Evolutionary conservation across 116 monocot genomes (phyloP).

Genomic region (Papilionanthe hybrid): DNA sequence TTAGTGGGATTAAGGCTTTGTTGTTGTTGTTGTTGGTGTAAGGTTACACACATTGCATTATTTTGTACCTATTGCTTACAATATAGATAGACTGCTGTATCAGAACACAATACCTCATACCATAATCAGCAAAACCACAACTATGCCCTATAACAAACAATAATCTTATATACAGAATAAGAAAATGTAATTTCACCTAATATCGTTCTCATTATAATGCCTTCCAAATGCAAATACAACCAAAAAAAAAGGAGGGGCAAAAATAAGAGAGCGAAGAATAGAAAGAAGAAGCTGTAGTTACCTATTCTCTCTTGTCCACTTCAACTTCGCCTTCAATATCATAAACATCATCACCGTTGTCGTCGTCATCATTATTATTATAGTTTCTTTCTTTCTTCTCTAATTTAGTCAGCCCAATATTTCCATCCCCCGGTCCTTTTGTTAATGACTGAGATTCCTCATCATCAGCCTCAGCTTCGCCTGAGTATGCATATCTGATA

Average conservation of each 20-base stretch:
- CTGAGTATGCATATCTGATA: slow-evolving; percentile 83
- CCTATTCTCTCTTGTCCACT: slow-evolving; percentile 76
- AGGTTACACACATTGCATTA: too few relatives aligned
- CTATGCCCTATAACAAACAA: too few relatives aligned
- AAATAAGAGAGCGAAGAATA: not conserved
- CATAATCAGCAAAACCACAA: too few relatives aligned
- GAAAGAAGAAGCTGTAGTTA: not conserved
- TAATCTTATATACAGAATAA: too few relatives aligned
- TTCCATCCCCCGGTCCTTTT: slow-evolving; percentile 41
- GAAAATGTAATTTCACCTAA: too few relatives aligned
- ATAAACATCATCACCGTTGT: slow-evolving; percentile 19
- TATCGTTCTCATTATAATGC: not conserved
- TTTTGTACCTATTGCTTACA: too few relatives aligned
- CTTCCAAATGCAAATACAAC: not conserved
- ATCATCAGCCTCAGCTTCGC: slow-evolving; percentile 63
- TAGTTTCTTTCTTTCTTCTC: slow-evolving; percentile 51
- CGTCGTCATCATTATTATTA: slow-evolving; percentile 20
- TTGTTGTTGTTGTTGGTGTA: too few relatives aligned
- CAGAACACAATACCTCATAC: too few relatives aligned
- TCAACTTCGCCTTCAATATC: slow-evolving; percentile 45
- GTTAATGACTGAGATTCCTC: slow-evolving; percentile 78
- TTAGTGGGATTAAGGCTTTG: too few relatives aligned
- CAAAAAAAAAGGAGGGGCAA: not conserved
- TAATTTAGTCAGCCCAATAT: slow-evolving; percentile 53
- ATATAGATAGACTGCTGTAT: too few relatives aligned